Base-by-base conservation (phyloP, 495 filamentous ascomycete species). In the Hyaloscypha hepaticicola region DNA sequence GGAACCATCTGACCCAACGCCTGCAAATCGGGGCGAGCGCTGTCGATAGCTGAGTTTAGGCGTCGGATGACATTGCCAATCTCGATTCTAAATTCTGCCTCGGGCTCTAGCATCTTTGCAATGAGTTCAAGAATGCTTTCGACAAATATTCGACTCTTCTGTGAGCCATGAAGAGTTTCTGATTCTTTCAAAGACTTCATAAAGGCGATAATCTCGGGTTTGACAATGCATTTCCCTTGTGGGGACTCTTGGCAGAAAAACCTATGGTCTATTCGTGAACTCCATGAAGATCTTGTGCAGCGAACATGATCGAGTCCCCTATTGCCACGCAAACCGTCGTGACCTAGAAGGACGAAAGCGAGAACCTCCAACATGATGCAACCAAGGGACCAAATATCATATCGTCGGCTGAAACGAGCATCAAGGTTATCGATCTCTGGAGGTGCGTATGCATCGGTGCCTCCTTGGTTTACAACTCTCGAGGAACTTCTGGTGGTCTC, bases 211-310 rank as follows among this genome's bases (percentile, higher is more conserved):
- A 55, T 55, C 27, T 28, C 22, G 9, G 24, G 24, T 19, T 55
- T 55, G 26, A 55, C 52, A 55, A 55, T 55, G 22, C 14, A 55
- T 55, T 55, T 55, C 8, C 52, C 52, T 55, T 55, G 14, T 55
- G 52, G 52, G 27, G 52, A 26, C 26, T 55, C 52, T 19, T 28
- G 52, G 6, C 52, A 22, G 27, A 55, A 55, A 5, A 55, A 55
- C 27, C 52, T n/a, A 26, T 55, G 52, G 27, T 29, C 48, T 50
- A 25, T 29, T 28, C 1, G 21, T 55, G 52, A 29, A 19, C 27
- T 28, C 27, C 24, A 55, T 6, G 52, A 19, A 5, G 52, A 26
- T 26, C 1, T 55, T n/a, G 52, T 26, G 25, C 9, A 29, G 52
- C 52, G 52, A 28, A 55, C 27, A 19, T 25, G 27, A 55, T 55